Conservation (phyloP, 805 yeast species). For the Millerago galiae region DNA sequence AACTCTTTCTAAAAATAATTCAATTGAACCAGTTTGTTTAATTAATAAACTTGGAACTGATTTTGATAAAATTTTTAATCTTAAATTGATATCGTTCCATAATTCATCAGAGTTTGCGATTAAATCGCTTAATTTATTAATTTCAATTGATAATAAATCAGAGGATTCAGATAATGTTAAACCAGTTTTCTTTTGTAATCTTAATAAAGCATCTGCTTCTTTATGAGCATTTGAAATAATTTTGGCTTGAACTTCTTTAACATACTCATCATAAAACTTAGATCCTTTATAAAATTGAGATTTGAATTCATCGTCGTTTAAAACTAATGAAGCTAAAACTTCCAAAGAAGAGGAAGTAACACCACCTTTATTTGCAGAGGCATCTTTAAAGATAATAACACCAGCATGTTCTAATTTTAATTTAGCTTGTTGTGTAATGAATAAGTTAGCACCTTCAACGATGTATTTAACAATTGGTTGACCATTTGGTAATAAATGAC, state of each 20-base stretch:
- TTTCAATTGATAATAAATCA: slow-evolving; percentile 77
- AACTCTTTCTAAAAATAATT: slow-evolving; percentile 62
- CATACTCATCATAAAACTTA: slow-evolving; percentile 75
- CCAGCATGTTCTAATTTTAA: slow-evolving; percentile 82
- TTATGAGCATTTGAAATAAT: slow-evolving; percentile 71
- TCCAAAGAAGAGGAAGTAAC: slow-evolving; percentile 95
- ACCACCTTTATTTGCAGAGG: slow-evolving; percentile 97
- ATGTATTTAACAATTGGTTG: slow-evolving; percentile 75
- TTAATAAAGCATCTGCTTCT: slow-evolving; percentile 87
- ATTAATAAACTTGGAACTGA: slow-evolving; percentile 75
- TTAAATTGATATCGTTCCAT: slow-evolving; percentile 69
- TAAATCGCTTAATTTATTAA: slow-evolving; percentile 81
- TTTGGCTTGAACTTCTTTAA: slow-evolving; percentile 70
- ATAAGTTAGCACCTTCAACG: slow-evolving; percentile 96
- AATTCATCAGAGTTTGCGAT: slow-evolving; percentile 79
- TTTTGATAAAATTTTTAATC: slow-evolving; percentile 67
- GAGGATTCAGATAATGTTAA: slow-evolving; percentile 60
- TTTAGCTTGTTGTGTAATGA: slow-evolving; percentile 92
- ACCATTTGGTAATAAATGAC: slow-evolving; percentile 67
- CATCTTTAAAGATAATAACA: slow-evolving; percentile 83
- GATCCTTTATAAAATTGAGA: slow-evolving; percentile 69
- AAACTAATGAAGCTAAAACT: slow-evolving; percentile 88
- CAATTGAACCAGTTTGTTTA: slow-evolving; percentile 66
- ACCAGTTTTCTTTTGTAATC: slow-evolving; percentile 57
- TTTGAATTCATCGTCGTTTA: slow-evolving; percentile 79